These are phyloP conservation scores for Syzygium syzygioides DNA, from an alignment of 441 rosid species.

Conservation along the genomic window DNA sequence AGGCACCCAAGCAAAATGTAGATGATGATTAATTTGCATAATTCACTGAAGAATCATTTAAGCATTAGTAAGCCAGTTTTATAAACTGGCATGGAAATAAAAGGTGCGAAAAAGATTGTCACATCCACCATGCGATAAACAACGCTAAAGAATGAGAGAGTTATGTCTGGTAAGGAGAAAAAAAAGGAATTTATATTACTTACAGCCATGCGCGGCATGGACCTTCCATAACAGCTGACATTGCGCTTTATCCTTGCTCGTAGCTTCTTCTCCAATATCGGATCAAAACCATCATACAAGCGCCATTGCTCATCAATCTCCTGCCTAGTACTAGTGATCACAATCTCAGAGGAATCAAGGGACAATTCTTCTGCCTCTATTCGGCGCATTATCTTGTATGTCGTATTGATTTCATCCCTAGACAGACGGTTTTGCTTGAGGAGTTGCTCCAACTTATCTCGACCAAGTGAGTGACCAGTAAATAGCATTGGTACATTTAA, in stretches of 20 bases:
- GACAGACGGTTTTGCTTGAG: conserved; percentile 71
- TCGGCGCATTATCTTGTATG: conserved; percentile 84
- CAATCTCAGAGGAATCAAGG: conserved; percentile 75
- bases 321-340: conserved; percentile 82
- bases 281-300: conserved; percentile 87
- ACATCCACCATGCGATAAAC: not conserved
- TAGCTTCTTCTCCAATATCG: conserved; percentile 69
- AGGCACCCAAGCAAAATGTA: not conserved
- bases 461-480: conserved; percentile 85
- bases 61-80: not conserved
- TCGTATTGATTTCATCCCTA: conserved; percentile 67
- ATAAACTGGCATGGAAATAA: not conserved
- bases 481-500: conserved; percentile 84
- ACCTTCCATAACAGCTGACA: conserved; percentile 80
- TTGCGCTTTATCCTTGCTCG: conserved; percentile 78
- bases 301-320: conserved; percentile 91
- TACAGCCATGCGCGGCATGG: conserved; percentile 90
- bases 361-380: conserved; percentile 80
- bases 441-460: conserved; percentile 86
- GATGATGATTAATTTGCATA: not conserved
- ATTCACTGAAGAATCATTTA: not conserved
- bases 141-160: not conserved
- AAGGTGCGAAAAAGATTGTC: not conserved
- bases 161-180: not conserved
- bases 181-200: conserved; percentile 22